Conservation (phyloP, 345 rosid genomes). For the Eucalyptus cloeziana region DNA sequence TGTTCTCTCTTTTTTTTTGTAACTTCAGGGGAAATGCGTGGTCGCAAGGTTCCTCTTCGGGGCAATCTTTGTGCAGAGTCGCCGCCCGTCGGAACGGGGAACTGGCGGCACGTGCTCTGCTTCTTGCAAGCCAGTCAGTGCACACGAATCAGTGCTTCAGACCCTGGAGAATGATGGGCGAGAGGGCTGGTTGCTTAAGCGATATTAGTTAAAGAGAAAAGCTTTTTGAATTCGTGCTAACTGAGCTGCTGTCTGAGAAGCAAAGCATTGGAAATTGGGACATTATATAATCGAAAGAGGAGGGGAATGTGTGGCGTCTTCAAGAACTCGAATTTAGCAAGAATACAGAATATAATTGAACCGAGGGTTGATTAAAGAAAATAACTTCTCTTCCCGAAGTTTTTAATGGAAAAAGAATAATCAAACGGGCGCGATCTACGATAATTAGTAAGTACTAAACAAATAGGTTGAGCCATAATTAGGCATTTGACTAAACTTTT, state of each 20-base stretch:
- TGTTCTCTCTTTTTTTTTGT: fast-evolving
- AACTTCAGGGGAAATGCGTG: neutral
- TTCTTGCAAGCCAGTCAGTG: neutral
- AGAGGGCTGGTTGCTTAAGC: neutral
- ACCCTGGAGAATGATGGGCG: neutral
- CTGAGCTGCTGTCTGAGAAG: neutral
- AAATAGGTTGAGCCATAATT: neutral
- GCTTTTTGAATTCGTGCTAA: neutral
- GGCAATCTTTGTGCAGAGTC: neutral
- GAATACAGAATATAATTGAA: neutral
- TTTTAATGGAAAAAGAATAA: neutral
- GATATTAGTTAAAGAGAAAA: neutral
- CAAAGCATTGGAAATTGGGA: neutral
- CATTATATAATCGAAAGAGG: neutral
- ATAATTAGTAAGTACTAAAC: neutral
- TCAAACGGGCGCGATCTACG: neutral
- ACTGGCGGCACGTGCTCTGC: neutral
- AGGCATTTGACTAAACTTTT: neutral
- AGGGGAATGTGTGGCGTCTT: neutral
- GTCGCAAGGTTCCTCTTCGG: neutral
- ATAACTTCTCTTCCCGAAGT: neutral
- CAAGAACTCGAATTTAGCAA: neutral
- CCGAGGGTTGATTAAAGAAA: neutral
- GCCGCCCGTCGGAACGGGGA: neutral
- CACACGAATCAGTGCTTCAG: neutral